Conservation (phyloP, 768 basidiomycete species). For the Boletus edulis region DNA sequence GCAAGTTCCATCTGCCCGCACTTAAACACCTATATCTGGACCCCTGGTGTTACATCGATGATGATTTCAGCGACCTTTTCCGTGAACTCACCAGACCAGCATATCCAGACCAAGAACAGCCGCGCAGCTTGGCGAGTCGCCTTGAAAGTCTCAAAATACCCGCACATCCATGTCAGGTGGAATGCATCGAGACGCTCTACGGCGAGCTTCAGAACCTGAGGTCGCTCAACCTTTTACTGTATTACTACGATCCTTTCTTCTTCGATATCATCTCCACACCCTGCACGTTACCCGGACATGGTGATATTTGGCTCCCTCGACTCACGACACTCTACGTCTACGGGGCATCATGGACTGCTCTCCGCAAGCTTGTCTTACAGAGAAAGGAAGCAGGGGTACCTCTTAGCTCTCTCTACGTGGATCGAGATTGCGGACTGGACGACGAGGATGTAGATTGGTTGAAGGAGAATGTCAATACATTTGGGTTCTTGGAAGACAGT, state of each 20-base stretch:
- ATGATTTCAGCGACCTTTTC: constrained; percentile 53
- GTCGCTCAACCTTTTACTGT: constrained; percentile 29
- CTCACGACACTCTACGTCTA: background rate
- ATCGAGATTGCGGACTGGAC: too few species aligned
- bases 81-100: constrained; percentile 35
- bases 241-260: background rate
- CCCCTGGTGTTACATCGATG: constrained; percentile 37
- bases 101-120: constrained; percentile 34
- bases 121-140: constrained; percentile 37
- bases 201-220: constrained; percentile 47
- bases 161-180: constrained; percentile 43
- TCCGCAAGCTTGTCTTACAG: too few species aligned
- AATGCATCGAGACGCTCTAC: constrained; percentile 36
- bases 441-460: too few species aligned
- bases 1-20: constrained; percentile 33
- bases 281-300: background rate
- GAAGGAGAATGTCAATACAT: too few species aligned
- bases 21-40: constrained; percentile 45
- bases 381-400: too few species aligned
- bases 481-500: too few species aligned
- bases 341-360: background rate
- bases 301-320: background rate
- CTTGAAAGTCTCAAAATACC: constrained; percentile 53
- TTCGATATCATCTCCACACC: background rate
- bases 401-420: too few species aligned